Evolutionary conservation across 2,329 filamentous ascomycete genomes (phyloP).

Genomic region (Phyllosticta capitalensis): DNA sequence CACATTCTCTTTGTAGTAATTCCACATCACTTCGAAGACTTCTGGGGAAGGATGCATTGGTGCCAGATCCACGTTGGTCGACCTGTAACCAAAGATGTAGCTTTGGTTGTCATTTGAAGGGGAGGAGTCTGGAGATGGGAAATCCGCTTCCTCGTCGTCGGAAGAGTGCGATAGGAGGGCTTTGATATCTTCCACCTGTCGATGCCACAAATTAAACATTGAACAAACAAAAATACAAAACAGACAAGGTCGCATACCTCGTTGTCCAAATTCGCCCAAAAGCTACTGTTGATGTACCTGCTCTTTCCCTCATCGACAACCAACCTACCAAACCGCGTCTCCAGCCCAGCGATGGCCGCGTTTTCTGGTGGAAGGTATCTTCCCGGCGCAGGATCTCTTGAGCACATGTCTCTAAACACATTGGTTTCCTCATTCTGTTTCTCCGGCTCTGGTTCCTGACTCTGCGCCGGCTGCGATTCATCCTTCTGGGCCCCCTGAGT

Average conservation of each 20-base stretch:
- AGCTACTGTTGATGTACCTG: constrained; percentile 66
- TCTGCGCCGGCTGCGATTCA: not conserved
- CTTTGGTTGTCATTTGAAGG: constrained; percentile 46
- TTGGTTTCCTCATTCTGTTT: not conserved
- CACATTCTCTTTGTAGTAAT: constrained; percentile 62
- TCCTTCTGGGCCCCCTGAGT: constrained; percentile 26
- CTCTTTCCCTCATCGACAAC: constrained; percentile 62
- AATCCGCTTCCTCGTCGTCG: constrained; percentile 51
- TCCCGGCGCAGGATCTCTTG: not conserved
- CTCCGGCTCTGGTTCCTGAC: not conserved
- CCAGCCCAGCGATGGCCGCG: constrained; percentile 27
- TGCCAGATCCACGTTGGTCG: constrained; percentile 56
- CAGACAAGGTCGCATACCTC: constrained; percentile 42
- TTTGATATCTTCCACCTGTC: constrained; percentile 51
- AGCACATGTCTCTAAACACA: not conserved
- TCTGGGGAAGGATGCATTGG: constrained; percentile 56
- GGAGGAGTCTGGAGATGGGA: constrained; percentile 30
- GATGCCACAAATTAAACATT: not conserved
- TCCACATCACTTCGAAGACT: constrained; percentile 60
- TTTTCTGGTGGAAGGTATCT: constrained; percentile 13
- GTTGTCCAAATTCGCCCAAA: constrained; percentile 67
- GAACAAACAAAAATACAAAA: not conserved
- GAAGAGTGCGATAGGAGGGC: constrained; percentile 52
- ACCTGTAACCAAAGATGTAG: constrained; percentile 65
- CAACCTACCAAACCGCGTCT: constrained; percentile 55